Conservation (phyloP, 2,329 filamentous ascomycete genomes). For the Scytalidium lignicola region DNA sequence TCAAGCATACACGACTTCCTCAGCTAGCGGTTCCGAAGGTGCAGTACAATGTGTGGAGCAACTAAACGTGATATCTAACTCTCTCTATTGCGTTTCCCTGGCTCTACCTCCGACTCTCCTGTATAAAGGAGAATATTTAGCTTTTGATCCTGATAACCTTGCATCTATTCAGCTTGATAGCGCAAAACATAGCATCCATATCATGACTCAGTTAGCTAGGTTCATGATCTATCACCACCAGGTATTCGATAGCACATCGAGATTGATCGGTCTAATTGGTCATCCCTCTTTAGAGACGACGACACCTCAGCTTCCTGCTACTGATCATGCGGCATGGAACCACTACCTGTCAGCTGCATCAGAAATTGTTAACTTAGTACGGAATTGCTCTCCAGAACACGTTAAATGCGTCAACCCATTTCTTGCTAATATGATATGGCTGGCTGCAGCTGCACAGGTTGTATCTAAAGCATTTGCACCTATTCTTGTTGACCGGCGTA, state of each 20-base stretch:
- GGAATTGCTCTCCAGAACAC: constrained; percentile 5
- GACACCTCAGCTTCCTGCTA: background rate
- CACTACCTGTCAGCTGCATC: constrained; percentile 10
- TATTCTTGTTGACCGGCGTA: background rate
- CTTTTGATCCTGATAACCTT: constrained; percentile 6
- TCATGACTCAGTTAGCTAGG: constrained; percentile 13
- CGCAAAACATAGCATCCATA: constrained; percentile 10
- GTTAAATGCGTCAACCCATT: constrained; percentile 6
- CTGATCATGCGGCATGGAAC: constrained; percentile 8
- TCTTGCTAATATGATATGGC: constrained; percentile 9
- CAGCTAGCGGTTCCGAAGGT: background rate
- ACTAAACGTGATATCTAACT: constrained; percentile 19
- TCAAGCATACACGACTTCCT: constrained; percentile 1
- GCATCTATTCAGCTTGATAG: constrained; percentile 4
- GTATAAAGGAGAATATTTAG: constrained; percentile 8
- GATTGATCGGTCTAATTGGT: background rate
- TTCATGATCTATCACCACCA: constrained; percentile 15
- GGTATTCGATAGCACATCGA: constrained; percentile 9
- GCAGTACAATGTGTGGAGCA: constrained; percentile 15
- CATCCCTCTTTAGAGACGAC: background rate
- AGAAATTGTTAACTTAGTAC: constrained; percentile 9
- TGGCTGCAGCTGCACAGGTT: constrained; percentile 6
- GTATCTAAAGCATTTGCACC: constrained; percentile 2
- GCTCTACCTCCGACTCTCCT: constrained; percentile 5
- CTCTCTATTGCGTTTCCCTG: constrained; percentile 9